Conservation (phyloP, 2,329 filamentous ascomycete species). For the Talaromyces sp. region DNA sequence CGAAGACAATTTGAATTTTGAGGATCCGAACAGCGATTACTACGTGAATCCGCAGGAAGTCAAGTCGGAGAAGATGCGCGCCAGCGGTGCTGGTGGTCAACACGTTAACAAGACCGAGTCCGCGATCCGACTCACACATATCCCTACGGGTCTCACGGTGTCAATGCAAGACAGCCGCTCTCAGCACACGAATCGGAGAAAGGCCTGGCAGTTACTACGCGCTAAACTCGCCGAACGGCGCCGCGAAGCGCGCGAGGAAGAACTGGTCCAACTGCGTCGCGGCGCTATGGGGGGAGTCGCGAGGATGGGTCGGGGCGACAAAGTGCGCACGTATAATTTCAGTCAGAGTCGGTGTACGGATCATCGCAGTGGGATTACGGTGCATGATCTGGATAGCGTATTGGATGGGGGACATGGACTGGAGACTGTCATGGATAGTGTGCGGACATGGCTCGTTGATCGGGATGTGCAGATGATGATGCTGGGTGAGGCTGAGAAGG, state of each 20-base stretch:
- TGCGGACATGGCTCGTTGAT: constrained; percentile 70
- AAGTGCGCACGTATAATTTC: constrained; percentile 89
- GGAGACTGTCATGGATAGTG: constrained; percentile 73
- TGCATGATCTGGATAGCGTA: constrained; percentile 78
- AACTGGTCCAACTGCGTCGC: constrained; percentile 69
- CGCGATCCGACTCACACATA: constrained; percentile 85
- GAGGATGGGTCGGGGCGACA: constrained; percentile 84
- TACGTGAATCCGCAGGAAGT: constrained; percentile 85
- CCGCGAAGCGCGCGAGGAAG: constrained; percentile 78
- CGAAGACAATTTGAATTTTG: constrained; percentile 53
- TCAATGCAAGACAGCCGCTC: constrained; percentile 91
- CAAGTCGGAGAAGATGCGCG: constrained; percentile 81
- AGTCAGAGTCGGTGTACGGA: constrained; percentile 79
- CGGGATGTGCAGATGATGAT: constrained; percentile 71
- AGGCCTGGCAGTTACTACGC: constrained; percentile 80
- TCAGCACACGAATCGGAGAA: constrained; percentile 82
- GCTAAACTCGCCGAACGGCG: constrained; percentile 75
- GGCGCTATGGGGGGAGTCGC: constrained; percentile 73
- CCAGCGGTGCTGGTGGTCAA: constrained; percentile 87
- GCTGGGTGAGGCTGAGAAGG: constrained; percentile 52
- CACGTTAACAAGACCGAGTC: constrained; percentile 99
- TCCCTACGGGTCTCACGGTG: constrained; percentile 80
- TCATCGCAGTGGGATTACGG: constrained; percentile 74
- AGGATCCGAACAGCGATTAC: constrained; percentile 87
- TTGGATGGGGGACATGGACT: constrained; percentile 70